Base-by-base conservation (phyloP, 345 rosid species). In the Eucalyptus lansdowneana region DNA sequence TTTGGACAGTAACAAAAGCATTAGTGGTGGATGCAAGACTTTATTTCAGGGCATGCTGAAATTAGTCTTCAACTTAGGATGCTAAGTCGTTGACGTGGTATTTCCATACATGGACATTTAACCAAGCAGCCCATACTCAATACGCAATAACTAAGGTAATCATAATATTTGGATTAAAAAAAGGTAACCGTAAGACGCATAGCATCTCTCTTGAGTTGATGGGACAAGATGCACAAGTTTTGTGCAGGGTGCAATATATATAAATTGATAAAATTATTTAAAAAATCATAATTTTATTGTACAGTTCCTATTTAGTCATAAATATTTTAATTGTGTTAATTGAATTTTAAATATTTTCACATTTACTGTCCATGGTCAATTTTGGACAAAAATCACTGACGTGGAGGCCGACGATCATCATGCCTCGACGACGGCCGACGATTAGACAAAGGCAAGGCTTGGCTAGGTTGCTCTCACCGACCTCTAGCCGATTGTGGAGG, bases 401-500 rank as follows among this genome's bases (percentile, higher is more conserved):
- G 37, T n/a, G n/a, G n/a, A n/a, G n/a, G n/a, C n/a, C n/a, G n/a
- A n/a, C n/a, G n/a, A n/a, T n/a, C n/a, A n/a, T n/a, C 29, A 56
- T 24, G 62, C 62, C 14, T 56, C 0, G 0, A 1, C 0, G 3
- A 56, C 4, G 14, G 13, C 1, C 0, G 6, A 56, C 0, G 1
- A 24, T 22, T 6, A 24, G 0, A 56, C 62, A 1, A 22, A 24
- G 62, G 29, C 29, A 25, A 24, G 62, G 62, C 25, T 0, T 2
- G 0, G 5, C 58, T 2, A 2, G 2, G 58, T 53, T 4, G 2
- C 11, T 11, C 58, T 2, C 0, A 1, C 1, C 1, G 5, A 4
- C 14, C 62, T 56, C 6, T 56, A 0, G 62, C 62, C 1, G 0
- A 0, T 56, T 25, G 13, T 5, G 0, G 2, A 56, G 13, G 62